Conservation (phyloP, 2,329 filamentous ascomycete species). For the Fusarium sterilihyphosum region DNA sequence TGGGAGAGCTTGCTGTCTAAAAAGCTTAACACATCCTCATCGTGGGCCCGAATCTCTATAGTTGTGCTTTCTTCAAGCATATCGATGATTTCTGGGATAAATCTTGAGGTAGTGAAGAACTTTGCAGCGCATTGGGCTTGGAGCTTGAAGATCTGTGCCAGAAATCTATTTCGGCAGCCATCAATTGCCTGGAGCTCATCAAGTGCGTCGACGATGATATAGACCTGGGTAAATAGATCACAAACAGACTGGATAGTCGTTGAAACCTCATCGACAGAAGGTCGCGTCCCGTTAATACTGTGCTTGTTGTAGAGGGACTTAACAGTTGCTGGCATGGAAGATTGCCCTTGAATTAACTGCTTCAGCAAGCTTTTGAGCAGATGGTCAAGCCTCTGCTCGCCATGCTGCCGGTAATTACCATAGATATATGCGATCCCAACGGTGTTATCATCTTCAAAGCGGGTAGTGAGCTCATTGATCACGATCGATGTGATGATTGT, state of each 20-base stretch:
- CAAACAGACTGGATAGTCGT: too few relatives aligned
- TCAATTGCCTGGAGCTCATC: not conserved
- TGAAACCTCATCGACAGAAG: too few relatives aligned
- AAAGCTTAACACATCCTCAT: not conserved
- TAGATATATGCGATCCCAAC: not conserved
- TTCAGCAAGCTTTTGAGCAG: not conserved
- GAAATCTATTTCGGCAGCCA: not conserved
- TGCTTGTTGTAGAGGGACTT: accelerated
- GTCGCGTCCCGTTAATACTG: too few relatives aligned
- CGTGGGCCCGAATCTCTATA: not conserved
- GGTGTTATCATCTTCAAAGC: not conserved
- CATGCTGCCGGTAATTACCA: not conserved
- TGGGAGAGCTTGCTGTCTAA: not conserved
- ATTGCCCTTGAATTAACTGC: not conserved
- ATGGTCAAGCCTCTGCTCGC: not conserved
- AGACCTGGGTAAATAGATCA: not conserved
- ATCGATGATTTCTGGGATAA: not conserved
- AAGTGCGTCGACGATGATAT: not conserved
- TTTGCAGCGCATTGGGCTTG: not conserved
- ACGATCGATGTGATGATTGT: not conserved
- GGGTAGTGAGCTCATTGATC: not conserved
- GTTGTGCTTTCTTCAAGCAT: not conserved
- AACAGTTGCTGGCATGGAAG: not conserved
- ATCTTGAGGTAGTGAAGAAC: not conserved
- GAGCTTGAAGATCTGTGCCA: not conserved